Percentiles rank a stretch among this genome's conserved stretches.
phyloP scores from a whole-genome alignment of 1,284 basidiomycete genomes.

The Kwoniella shivajii region DNA sequence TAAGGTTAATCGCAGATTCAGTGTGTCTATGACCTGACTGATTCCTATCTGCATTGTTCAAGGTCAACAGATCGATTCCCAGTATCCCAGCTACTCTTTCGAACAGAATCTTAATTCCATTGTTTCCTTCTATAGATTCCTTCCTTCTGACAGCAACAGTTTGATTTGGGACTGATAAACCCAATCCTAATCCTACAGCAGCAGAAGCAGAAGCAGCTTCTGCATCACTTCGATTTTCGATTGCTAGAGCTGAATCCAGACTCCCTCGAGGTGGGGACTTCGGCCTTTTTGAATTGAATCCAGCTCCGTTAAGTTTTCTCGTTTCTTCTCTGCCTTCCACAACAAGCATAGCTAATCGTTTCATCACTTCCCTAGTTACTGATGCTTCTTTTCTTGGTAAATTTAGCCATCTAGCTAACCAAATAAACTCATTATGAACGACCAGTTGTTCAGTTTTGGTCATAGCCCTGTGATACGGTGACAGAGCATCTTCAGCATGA shows the following conservation, averaged over 20 bases:
- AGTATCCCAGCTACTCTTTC: slow-evolving; percentile 73
- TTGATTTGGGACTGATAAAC: slow-evolving; percentile 55
- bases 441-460: slow-evolving; percentile 72
- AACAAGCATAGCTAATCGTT: slow-evolving; percentile 74
- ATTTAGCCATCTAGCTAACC: slow-evolving; percentile 73
- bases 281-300: slow-evolving; percentile 11
- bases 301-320: slow-evolving; percentile 18
- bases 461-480: slow-evolving; percentile 81
- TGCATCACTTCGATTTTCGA: slow-evolving; percentile 4
- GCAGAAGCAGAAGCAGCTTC: slow-evolving; percentile 41
- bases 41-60: too few species aligned
- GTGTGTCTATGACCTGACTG: too few species aligned
- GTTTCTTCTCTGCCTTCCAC: slow-evolving; percentile 56
- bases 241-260: slow-evolving; percentile 2
- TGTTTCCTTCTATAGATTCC: slow-evolving; percentile 75
- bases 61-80: slow-evolving; percentile 66
- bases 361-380: slow-evolving; percentile 77
- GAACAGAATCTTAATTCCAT: slow-evolving; percentile 71
- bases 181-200: slow-evolving; percentile 57
- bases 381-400: slow-evolving; percentile 83
- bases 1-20: too few species aligned
- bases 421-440: slow-evolving; percentile 68
- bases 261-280: neutral
- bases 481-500: slow-evolving; percentile 69
- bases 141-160: slow-evolving; percentile 68